These are phyloP conservation scores for Leptodermis oblonga DNA, from an alignment of 257 asterid genomes.

Conservation along the genomic window DNA sequence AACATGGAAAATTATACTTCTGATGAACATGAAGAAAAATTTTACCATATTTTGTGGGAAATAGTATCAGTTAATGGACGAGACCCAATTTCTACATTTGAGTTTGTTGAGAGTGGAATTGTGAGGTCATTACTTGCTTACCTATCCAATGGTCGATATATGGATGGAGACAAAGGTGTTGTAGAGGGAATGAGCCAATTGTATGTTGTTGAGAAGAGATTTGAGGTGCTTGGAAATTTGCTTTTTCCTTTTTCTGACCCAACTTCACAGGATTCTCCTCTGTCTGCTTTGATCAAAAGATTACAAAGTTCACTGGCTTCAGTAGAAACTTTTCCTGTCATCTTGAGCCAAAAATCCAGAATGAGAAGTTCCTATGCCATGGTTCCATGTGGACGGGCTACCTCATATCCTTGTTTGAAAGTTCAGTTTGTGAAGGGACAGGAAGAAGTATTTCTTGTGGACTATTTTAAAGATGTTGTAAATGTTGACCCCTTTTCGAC, in stretches of 20 bases:
- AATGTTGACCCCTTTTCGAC: constrained; percentile 82
- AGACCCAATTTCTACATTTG: constrained; percentile 81
- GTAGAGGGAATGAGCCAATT: constrained; percentile 19
- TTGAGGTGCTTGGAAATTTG: constrained; percentile 64
- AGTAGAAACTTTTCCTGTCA: constrained; percentile 76
- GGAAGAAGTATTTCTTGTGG: constrained; percentile 46
- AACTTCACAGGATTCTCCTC: constrained; percentile 36
- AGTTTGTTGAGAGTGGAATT: constrained; percentile 94
- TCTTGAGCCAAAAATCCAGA: constrained; percentile 43
- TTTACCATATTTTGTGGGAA: constrained; percentile 45
- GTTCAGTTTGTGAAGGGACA: constrained; percentile 70
- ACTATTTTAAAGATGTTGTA: constrained; percentile 50
- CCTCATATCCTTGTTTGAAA: constrained; percentile 68
- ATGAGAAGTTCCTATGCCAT: constrained; percentile 63
- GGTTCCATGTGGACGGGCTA: constrained; percentile 67
- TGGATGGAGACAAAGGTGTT: constrained; percentile 25
- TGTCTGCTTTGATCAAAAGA: constrained; percentile 43
- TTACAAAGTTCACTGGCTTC: constrained; percentile 78
- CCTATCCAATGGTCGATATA: constrained; percentile 52
- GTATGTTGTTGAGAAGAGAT: constrained; percentile 49
- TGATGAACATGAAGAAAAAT: constrained; percentile 50
- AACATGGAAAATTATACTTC: constrained; percentile 31
- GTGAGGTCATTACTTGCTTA: constrained; percentile 60
- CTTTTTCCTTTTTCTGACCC: constrained; percentile 42
- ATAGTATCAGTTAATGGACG: constrained; percentile 62